Conservation (phyloP, 2,329 filamentous ascomycete genomes). For the Cladosporium sp. region DNA sequence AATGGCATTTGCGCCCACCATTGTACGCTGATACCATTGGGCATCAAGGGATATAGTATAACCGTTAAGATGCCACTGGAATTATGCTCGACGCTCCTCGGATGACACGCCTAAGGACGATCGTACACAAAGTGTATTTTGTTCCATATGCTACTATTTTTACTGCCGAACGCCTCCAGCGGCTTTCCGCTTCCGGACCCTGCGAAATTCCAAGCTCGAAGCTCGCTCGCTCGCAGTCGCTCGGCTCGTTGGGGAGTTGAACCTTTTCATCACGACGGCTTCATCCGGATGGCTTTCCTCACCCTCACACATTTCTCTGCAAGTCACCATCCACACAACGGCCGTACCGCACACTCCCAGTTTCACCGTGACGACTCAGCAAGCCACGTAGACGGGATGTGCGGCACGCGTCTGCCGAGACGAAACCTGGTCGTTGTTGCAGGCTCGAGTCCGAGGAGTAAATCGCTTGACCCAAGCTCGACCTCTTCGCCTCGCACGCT, state of each 20-base stretch:
- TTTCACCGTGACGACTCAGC: constrained; percentile 4
- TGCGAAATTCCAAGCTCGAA: too few species aligned
- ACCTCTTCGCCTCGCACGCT: neutral
- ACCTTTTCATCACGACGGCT: neutral
- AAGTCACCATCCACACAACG: constrained; percentile 1
- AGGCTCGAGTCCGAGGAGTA: neutral
- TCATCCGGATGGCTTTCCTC: neutral
- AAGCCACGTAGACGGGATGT: constrained; percentile 3
- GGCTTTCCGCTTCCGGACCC: too few species aligned
- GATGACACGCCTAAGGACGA: too few species aligned
- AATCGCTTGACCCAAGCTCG: constrained; percentile 8
- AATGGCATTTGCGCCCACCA: too few species aligned
- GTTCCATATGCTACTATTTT: too few species aligned
- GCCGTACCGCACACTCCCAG: neutral
- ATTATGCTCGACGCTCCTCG: too few species aligned
- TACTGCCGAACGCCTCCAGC: too few species aligned
- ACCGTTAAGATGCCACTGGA: too few species aligned
- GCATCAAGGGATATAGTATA: too few species aligned
- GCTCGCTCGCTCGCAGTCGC: too few species aligned
- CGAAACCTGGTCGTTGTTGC: neutral
- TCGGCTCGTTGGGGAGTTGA: constrained; percentile 6
- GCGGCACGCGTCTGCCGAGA: neutral
- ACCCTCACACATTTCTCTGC: neutral
- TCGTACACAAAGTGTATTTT: too few species aligned
- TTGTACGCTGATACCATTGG: too few species aligned